Conservation (phyloP, 148 eudicot species). For the Euryodendron excelsum region DNA sequence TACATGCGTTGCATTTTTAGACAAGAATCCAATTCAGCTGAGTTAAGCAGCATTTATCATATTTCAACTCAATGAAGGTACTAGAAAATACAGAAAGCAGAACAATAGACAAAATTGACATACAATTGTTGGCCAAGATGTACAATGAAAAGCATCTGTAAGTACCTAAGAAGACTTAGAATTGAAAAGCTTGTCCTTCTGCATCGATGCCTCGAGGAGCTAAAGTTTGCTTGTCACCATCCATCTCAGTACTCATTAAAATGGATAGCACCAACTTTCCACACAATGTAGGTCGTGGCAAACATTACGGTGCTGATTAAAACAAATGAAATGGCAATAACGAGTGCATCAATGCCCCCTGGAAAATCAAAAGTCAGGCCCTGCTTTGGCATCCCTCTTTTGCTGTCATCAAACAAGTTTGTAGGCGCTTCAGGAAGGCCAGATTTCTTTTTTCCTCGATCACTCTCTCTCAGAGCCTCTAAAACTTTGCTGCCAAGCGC, state of each 20-base stretch:
- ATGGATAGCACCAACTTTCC: slow-evolving; percentile 97
- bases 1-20: too few relatives aligned
- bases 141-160: background rate
- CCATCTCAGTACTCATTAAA: slow-evolving; percentile 62
- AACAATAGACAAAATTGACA: background rate
- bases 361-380: slow-evolving; percentile 84
- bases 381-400: slow-evolving; percentile 78
- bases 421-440: slow-evolving; percentile 98
- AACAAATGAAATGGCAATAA: slow-evolving; percentile 63
- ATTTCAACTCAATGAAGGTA: background rate
- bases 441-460: slow-evolving; percentile 64
- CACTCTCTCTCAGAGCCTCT: slow-evolving; percentile 76
- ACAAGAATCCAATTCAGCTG: background rate
- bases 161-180: background rate
- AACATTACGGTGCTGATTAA: slow-evolving; percentile 83
- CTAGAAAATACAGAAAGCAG: background rate
- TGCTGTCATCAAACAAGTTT: slow-evolving; percentile 78
- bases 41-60: background rate
- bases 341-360: slow-evolving; percentile 64
- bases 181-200: background rate
- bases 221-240: background rate
- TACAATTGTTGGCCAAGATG: background rate
- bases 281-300: slow-evolving; percentile 81
- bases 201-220: background rate
- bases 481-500: slow-evolving; percentile 68